A percentile compares a stretch with the other conserved stretches of the same genome.
These are phyloP conservation scores for Alectoria sarmentosa DNA, from an alignment of 495 filamentous ascomycete genomes.

Conservation along the genomic window DNA sequence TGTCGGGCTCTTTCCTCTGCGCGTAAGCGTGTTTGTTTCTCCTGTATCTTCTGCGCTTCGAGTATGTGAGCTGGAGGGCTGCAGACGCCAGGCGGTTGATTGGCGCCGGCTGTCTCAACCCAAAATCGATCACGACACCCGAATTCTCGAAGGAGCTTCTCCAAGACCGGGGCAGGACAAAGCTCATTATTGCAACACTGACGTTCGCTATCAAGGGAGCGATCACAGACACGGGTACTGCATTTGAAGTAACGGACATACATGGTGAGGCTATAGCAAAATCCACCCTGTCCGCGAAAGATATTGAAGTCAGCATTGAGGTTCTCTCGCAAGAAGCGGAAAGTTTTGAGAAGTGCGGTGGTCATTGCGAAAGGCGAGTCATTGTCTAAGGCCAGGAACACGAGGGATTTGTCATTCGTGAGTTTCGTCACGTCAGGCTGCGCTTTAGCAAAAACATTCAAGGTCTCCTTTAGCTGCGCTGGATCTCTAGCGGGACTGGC, in stretches of 20 bases:
- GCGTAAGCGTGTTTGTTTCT: slow-evolving; percentile 7
- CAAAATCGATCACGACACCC: slow-evolving; percentile 19
- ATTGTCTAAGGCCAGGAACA: slow-evolving; percentile 19
- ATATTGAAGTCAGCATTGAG: slow-evolving; percentile 20
- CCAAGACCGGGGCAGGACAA: slow-evolving; percentile 18
- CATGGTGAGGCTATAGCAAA: slow-evolving; percentile 20
- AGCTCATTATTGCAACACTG: slow-evolving; percentile 11
- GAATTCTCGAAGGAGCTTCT: slow-evolving; percentile 19
- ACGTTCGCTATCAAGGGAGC: slow-evolving; percentile 1
- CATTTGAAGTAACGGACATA: slow-evolving; percentile 23
- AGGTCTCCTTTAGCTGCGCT: slow-evolving; percentile 15
- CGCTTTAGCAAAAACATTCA: slow-evolving; percentile 10
- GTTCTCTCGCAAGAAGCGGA: slow-evolving; percentile 1
- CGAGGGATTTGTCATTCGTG: slow-evolving; percentile 5
- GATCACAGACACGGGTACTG: not conserved
- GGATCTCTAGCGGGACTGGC: slow-evolving; percentile 6
- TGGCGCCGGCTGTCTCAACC: slow-evolving; percentile 13
- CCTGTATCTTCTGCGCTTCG: slow-evolving; percentile 3
- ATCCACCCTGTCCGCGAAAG: slow-evolving; percentile 1
- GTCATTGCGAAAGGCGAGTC: slow-evolving; percentile 13
- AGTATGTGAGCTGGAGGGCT: slow-evolving; percentile 9
- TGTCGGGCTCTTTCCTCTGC: slow-evolving; percentile 15
- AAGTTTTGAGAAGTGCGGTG: slow-evolving; percentile 9
- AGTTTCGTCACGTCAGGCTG: slow-evolving; percentile 9
- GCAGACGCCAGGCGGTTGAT: slow-evolving; percentile 17